These are phyloP conservation scores for Biscogniauxia sp. DNA, from an alignment of 2,329 filamentous ascomycete species.

Conservation along the genomic window DNA sequence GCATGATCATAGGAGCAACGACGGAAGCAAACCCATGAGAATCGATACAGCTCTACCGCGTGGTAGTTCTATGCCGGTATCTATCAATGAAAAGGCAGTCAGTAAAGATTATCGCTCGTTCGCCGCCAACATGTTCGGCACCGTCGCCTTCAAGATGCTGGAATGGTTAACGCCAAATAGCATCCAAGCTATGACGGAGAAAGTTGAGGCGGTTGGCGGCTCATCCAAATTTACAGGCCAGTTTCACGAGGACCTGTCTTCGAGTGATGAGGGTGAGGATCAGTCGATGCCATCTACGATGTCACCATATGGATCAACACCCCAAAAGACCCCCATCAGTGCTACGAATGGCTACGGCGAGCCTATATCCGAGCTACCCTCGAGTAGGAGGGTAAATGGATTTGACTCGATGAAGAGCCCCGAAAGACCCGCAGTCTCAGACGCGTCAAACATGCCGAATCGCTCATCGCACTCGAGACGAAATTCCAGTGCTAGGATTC, in stretches of 20 bases:
- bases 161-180: conserved; percentile 65
- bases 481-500: conserved; percentile 30
- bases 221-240: conserved; percentile 7
- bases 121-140: conserved; percentile 62
- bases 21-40: background rate
- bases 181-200: conserved; percentile 48
- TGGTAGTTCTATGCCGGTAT: conserved; percentile 29
- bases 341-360: conserved; percentile 9
- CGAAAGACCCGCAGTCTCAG: conserved; percentile 9
- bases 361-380: conserved; percentile 7
- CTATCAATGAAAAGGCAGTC: conserved; percentile 44
- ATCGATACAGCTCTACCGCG: conserved; percentile 2
- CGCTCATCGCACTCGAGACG: conserved; percentile 24
- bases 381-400: conserved; percentile 14
- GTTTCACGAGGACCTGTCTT: conserved; percentile 28
- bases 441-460: conserved; percentile 9
- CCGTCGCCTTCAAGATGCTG: conserved; percentile 66
- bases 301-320: conserved; percentile 10
- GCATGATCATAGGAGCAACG: background rate
- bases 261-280: conserved; percentile 14
- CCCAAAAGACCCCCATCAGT: conserved; percentile 1
- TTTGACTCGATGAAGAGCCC: conserved; percentile 6
- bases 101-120: conserved; percentile 60
- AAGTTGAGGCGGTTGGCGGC: conserved; percentile 27
- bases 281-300: conserved; percentile 9